phyloP scores from a whole-genome alignment of 2,329 filamentous ascomycete species.

The Aspergillus eucalypticola region DNA sequence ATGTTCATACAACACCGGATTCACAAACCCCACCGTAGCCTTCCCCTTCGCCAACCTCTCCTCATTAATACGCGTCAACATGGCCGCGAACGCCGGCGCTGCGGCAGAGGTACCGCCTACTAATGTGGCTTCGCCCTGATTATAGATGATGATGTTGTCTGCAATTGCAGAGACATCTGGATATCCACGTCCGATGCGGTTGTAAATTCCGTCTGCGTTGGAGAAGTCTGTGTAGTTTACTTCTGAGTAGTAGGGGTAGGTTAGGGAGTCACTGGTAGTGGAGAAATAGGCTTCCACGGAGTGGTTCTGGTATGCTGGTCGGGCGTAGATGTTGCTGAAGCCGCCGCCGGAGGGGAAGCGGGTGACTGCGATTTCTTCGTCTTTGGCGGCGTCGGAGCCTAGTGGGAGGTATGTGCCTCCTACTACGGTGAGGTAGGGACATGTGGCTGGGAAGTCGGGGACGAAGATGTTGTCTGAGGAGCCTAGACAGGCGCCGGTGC shows the following conservation, averaged over 20 bases:
- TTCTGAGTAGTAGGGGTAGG: slow-evolving; percentile 34
- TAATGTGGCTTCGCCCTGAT: slow-evolving; percentile 21
- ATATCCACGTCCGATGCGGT: slow-evolving; percentile 36
- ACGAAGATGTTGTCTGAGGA: slow-evolving; percentile 35
- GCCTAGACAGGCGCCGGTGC: slow-evolving; percentile 37
- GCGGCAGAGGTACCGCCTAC: slow-evolving; percentile 46
- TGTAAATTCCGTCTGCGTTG: slow-evolving; percentile 33
- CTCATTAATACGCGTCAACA: slow-evolving; percentile 59
- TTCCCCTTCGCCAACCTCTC: slow-evolving; percentile 53
- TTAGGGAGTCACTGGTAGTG: slow-evolving; percentile 20
- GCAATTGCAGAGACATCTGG: slow-evolving; percentile 42
- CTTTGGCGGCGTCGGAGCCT: slow-evolving; percentile 28
- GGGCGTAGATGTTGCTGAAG: slow-evolving; percentile 45
- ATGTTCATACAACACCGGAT: slow-evolving; percentile 41
- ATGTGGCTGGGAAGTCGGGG: slow-evolving; percentile 41
- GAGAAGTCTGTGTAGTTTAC: slow-evolving; percentile 35
- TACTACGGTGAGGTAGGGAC: slow-evolving; percentile 38
- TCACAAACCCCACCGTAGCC: slow-evolving; percentile 56
- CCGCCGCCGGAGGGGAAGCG: slow-evolving; percentile 46
- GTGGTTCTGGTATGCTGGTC: slow-evolving; percentile 41
- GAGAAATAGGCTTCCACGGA: slow-evolving; percentile 41
- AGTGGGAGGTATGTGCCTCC: slow-evolving; percentile 42
- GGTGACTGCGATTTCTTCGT: slow-evolving; percentile 39
- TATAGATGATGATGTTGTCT: slow-evolving; percentile 36
- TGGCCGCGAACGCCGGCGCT: slow-evolving; percentile 56